Evolutionary conservation across 805 yeast genomes (phyloP).

Genomic region (Cyberlindnera suaveolens): DNA sequence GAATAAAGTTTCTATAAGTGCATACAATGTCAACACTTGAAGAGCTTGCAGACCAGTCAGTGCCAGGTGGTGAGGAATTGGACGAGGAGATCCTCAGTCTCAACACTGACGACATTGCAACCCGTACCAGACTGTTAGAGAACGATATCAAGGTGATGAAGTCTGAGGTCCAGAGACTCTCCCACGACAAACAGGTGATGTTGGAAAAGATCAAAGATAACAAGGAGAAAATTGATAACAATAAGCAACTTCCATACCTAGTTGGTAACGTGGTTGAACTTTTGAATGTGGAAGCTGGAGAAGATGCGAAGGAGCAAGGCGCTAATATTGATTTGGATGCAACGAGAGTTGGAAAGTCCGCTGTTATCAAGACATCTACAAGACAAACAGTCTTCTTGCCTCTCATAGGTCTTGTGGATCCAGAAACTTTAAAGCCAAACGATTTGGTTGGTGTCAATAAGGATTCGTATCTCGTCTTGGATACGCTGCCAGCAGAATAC

Average conservation of each 20-base stretch:
- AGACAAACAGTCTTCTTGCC: constrained; percentile 97
- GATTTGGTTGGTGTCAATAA: constrained; percentile 97
- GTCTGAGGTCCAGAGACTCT: constrained; percentile 82
- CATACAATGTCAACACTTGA: constrained; percentile 74
- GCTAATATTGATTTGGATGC: constrained; percentile 93
- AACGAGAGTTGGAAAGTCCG: constrained; percentile 90
- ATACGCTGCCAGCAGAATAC: constrained; percentile 93
- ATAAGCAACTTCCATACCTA: constrained; percentile 89
- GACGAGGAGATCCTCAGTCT: constrained; percentile 78
- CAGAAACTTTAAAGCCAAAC: constrained; percentile 89
- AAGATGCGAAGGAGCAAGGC: constrained; percentile 78
- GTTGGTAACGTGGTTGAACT: constrained; percentile 97
- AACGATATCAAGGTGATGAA: constrained; percentile 94
- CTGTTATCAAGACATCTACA: constrained; percentile 95
- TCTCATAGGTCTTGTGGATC: constrained; percentile 90
- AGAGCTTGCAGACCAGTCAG: constrained; percentile 55
- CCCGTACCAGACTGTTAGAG: constrained; percentile 82
- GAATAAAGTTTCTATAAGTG: not conserved
- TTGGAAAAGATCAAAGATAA: constrained; percentile 90
- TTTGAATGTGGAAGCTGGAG: constrained; percentile 80
- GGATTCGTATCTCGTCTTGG: constrained; percentile 89
- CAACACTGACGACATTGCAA: constrained; percentile 76
- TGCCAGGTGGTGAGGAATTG: constrained; percentile 34
- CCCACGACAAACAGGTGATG: constrained; percentile 93
- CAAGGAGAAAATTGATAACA: constrained; percentile 91